Percentiles rank a stretch among this genome's conserved stretches.
Conservation (phyloP, 2,329 filamentous ascomycete species). For the Cryphonectria carpinicola region DNA sequence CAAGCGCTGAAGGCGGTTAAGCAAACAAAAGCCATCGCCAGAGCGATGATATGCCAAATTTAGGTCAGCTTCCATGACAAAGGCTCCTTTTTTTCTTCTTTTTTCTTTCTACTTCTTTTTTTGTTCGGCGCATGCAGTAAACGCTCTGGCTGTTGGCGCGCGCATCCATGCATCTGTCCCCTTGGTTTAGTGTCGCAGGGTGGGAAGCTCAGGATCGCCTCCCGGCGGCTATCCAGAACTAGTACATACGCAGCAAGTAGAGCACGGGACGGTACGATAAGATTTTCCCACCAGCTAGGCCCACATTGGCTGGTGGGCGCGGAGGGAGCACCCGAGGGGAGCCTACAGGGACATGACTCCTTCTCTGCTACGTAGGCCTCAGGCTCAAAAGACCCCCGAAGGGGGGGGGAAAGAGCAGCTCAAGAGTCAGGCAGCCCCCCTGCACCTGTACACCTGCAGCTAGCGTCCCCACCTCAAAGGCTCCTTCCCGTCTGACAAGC, state of each 20-base stretch:
- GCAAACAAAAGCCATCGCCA: background rate
- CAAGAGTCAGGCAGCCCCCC: background rate
- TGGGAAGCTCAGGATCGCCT: background rate
- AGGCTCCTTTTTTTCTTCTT: no score
- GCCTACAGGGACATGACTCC: constrained; percentile 6
- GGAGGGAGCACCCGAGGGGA: constrained; percentile 11
- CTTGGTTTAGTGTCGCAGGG: background rate
- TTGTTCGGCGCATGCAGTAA: background rate
- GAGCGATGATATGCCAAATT: constrained; percentile 21
- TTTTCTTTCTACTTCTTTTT: no score
- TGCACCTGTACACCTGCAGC: background rate
- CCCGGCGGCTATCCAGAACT: constrained; percentile 14
- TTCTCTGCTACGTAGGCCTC: background rate
- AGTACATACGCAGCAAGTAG: background rate
- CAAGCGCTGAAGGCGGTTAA: constrained; percentile 14
- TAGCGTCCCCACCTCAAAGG: background rate
- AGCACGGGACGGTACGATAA: constrained; percentile 6
- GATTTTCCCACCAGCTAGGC: background rate
- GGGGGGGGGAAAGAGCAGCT: no score
- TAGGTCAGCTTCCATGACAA: constrained; percentile 12
- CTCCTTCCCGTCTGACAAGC: constrained; percentile 25
- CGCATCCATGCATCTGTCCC: no score
- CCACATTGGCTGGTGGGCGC: background rate
- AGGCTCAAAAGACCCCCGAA: background rate
- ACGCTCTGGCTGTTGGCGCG: constrained; percentile 15